Evolutionary conservation across 2,329 filamentous ascomycete species (phyloP).

Genomic region (Cadophora malorum): DNA sequence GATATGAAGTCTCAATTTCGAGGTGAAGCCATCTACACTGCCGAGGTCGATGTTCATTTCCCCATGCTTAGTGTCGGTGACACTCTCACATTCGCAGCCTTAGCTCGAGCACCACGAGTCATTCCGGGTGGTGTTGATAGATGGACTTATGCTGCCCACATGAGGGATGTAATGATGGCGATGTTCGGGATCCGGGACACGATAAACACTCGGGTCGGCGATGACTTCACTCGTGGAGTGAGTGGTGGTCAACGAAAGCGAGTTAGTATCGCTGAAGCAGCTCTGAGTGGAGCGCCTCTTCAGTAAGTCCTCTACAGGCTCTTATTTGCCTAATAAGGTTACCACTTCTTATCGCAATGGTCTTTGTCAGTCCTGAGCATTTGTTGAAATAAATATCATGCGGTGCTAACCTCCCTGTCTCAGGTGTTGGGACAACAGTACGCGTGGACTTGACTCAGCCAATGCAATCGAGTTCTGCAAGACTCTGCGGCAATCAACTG

Average conservation of each 20-base stretch:
- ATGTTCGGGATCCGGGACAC: background rate
- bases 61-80: constrained; percentile 11
- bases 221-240: background rate
- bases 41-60: background rate
- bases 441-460: background rate
- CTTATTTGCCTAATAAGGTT: background rate
- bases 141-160: background rate
- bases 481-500: background rate
- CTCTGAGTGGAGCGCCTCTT: background rate
- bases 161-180: background rate
- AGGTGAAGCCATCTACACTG: background rate
- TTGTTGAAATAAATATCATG: background rate
- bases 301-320: background rate
- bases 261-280: background rate
- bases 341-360: too few relatives aligned
- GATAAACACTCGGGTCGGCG: background rate
- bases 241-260: background rate
- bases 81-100: constrained; percentile 1
- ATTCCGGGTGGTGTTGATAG: constrained; percentile 4
- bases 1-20: background rate
- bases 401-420: background rate
- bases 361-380: too few relatives aligned
- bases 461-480: background rate
- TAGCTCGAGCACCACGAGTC: constrained; percentile 1
- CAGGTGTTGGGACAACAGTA: background rate